Evolutionary conservation across 148 eudicot genomes (phyloP), one percentile per base, ranked within the genome.

Genomic region (Rhododendron ferrugineum): DNA sequence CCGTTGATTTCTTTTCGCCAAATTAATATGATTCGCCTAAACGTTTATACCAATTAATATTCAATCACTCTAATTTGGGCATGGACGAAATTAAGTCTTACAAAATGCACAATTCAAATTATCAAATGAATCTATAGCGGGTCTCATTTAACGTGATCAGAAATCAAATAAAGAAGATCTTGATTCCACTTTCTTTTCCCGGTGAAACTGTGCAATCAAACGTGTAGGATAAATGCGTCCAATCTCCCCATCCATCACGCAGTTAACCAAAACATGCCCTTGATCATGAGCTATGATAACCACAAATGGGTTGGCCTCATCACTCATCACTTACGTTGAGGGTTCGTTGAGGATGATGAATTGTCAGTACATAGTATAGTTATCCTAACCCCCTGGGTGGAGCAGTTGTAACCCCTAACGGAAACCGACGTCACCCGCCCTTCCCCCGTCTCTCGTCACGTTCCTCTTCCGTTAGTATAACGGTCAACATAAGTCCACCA

Each of bases 351-450:
- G 80, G 80, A 44, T 78, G 34, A 78, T 78, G 32, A 15, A 44
- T 23, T 26, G 28, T 44, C 26, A 78, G 18, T 11, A n/a, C 28
- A 78, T 10, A 14, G 7, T 40, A 44, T 20, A 18, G 26, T 75
- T 36, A 18, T 14, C 32, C 14, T 26, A 3, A 66, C 10, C 16
- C 32, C 5, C 36, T 42, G 34, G 42, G 74, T 82, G 84, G 84
- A 82, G 84, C 75, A 82, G 84, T 82, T 44, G 78, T 44, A 82
- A 66, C 84, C n/a, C 84, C 77, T 3, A 82, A 66, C 77, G 42
- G 78, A 62, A 37, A 62, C 13, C 14, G 44, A 32, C 75, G 84
- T 82, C 84, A 42, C 26, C 52, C 52, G 6, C 50, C 75, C 34
- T 40, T 46, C 14, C 13, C 54, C 54, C 3, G 52, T 14, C 75